phyloP scores from a whole-genome alignment of 2,329 filamentous ascomycete genomes.

The Tolypocladium album region DNA sequence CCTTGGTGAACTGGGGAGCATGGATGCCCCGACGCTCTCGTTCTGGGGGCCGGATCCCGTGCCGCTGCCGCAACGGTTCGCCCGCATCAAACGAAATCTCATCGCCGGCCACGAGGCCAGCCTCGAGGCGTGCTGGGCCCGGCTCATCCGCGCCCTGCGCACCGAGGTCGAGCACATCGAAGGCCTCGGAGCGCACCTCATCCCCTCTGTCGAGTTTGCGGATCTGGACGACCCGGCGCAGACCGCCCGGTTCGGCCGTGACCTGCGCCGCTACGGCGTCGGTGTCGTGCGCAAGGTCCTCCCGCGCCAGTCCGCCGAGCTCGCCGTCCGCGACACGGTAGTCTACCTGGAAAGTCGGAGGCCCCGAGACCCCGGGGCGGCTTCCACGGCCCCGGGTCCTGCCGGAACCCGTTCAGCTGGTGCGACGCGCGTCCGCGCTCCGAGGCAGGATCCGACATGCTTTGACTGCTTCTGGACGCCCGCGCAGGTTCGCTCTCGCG shows the following conservation, averaged over 20 bases:
- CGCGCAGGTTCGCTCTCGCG: conserved; percentile 56
- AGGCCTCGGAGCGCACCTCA: conserved; percentile 37
- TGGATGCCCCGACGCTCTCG: conserved; percentile 27
- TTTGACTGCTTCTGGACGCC: conserved; percentile 69
- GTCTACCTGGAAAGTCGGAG: conserved; percentile 32
- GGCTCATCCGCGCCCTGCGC: conserved; percentile 39
- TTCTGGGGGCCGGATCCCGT: conserved; percentile 48
- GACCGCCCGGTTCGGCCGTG: conserved; percentile 42
- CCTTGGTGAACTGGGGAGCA: background rate
- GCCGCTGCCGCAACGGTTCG: conserved; percentile 48
- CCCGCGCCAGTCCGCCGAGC: conserved; percentile 41
- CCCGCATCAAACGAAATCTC: conserved; percentile 42
- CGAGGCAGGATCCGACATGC: conserved; percentile 47
- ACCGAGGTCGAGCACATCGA: conserved; percentile 42
- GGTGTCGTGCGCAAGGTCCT: conserved; percentile 57
- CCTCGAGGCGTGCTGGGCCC: conserved; percentile 43
- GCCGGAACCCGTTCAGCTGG: background rate
- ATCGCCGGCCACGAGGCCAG: conserved; percentile 43
- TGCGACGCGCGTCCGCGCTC: conserved; percentile 11
- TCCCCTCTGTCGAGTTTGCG: conserved; percentile 43
- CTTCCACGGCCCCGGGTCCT: background rate
- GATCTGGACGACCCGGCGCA: conserved; percentile 36
- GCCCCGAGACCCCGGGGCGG: background rate
- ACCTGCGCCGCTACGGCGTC: conserved; percentile 51
- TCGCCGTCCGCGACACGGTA: conserved; percentile 47